Conservation (phyloP, 192 early-diverging fungal species). For the Glomus cerebriforme region DNA sequence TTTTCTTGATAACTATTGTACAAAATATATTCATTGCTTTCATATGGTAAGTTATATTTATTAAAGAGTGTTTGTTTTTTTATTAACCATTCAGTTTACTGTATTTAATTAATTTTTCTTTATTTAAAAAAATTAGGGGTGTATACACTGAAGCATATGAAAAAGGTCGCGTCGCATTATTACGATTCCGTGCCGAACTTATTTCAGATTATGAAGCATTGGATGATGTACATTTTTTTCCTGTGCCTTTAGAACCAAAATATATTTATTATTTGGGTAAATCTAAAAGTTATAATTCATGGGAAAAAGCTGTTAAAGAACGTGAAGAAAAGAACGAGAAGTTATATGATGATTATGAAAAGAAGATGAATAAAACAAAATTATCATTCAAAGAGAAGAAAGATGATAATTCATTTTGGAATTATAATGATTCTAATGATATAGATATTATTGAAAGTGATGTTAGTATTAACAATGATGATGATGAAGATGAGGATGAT, state of each 20-base stretch:
- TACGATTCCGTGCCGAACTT: neutral
- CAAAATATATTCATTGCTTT: constrained; percentile 1
- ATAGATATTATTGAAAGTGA: no score
- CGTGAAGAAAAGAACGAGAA: neutral
- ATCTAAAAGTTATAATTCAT: neutral
- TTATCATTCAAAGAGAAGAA: neutral
- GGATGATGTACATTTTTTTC: neutral
- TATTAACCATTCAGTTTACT: no score
- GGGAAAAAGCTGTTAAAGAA: neutral
- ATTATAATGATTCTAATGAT: no score
- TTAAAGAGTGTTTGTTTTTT: neutral
- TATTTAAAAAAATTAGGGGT: neutral
- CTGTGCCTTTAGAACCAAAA: neutral
- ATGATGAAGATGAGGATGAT: no score
- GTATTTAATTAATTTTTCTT: neutral
- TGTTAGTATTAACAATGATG: no score
- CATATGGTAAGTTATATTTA: neutral
- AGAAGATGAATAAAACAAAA: neutral
- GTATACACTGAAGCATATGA: neutral
- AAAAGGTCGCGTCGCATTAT: neutral
- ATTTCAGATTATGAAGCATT: neutral
- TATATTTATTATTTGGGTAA: neutral
- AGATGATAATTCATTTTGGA: neutral
- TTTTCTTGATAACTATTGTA: neutral
- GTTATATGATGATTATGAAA: neutral